These are phyloP conservation scores for Clarireedia homoeocarpa DNA, from an alignment of 2,329 filamentous ascomycete species.

Conservation along the genomic window DNA sequence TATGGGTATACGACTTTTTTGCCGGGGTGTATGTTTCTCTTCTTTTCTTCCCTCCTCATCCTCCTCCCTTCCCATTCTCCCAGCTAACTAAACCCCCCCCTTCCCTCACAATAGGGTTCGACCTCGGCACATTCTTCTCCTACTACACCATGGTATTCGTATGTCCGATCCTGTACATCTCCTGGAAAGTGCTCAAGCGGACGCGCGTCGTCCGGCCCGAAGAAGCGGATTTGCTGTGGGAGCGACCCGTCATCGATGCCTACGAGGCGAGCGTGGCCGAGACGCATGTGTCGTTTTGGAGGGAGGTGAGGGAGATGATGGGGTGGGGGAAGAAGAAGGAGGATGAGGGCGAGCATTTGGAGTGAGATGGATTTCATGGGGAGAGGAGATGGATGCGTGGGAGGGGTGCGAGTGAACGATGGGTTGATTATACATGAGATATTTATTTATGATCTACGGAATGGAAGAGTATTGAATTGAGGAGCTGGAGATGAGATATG, in stretches of 20 bases:
- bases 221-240: conserved; percentile 44
- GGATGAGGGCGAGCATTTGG: neutral
- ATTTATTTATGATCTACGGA: no score
- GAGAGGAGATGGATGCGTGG: neutral
- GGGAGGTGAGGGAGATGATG: conserved; percentile 19
- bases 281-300: conserved; percentile 17
- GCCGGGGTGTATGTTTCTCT: conserved; percentile 34
- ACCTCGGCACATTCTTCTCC: conserved; percentile 58
- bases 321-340: conserved; percentile 16
- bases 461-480: no score
- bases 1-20: conserved; percentile 70
- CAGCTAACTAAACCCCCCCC: neutral
- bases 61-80: neutral
- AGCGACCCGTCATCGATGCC: conserved; percentile 21
- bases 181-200: conserved; percentile 62
- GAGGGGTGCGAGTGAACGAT: no score
- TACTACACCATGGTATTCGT: conserved; percentile 61
- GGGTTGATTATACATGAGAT: no score
- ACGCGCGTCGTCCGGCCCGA: conserved; percentile 42
- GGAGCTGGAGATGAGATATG: no score
- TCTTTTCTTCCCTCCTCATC: neutral
- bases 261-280: conserved; percentile 19
- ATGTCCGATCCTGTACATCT: conserved; percentile 49
- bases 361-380: conserved; percentile 6
- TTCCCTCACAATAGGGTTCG: conserved; percentile 46